Base-by-base conservation (phyloP, 371 early-diverging fungal genomes). In the Lichtheimia ramosa region DNA sequence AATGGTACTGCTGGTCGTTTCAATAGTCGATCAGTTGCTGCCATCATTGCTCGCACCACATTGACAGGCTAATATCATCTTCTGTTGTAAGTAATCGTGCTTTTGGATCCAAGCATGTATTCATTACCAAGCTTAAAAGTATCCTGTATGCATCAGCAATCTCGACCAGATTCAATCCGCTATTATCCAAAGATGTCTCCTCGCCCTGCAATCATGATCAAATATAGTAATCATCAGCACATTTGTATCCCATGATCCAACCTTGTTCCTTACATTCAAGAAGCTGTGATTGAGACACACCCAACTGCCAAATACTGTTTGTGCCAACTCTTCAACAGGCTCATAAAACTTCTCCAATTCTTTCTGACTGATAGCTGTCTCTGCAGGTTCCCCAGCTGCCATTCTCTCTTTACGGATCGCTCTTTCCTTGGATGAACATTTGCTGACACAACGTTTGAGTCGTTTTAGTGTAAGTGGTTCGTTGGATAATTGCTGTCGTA, bases 1-100 rank as follows among this genome's bases (percentile, higher is more conserved):
- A 81, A 59, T 28, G 82, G 88, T 72, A 90, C 73, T 40, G 91
- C 87, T 16, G 95, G 95, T 23, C 95, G 81, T 63, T 88, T 87
- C 59, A 96, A 69, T 8, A 94, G 66, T 54, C 76, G 70, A 58
- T 94, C 93, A 8, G 82, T 89, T 14, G 89, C 87, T 18, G 75
- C 75, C 92, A 94, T 92, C 85, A 94, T 86, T 12, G 85, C 78
- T 24, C 88, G 84, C 27, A 89, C 80, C 8, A 87, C 67, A 66
- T 72, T 77, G 27, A 81, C 77, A 46, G 82, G 82, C 87, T 86
- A 55, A 21, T n/a, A n/a, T 51, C 20, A 43, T n/a, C 13, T 54
- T 34, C 24, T 6, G 14, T 18, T 23, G 21, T 51, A 40, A 56
- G 43, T 53, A n/a, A 46, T 10, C 43, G 4, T 5, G 6, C 2